A percentile compares a stretch with the other conserved stretches of the same genome.
Conservation (phyloP, 306 rosid genomes). For the Cyamopsis tetragonoloba region DNA sequence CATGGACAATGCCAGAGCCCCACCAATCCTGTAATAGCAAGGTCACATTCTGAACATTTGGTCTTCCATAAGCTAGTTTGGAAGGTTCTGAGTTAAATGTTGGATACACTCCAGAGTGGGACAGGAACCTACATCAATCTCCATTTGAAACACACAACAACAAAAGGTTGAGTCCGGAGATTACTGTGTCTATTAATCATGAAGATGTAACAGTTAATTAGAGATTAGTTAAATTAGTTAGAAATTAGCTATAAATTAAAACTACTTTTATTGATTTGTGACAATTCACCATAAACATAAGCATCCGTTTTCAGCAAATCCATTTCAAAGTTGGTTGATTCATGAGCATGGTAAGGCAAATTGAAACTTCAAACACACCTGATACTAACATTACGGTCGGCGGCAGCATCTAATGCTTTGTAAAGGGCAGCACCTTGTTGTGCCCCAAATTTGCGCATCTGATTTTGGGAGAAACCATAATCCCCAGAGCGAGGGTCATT, state of each 20-base stretch:
- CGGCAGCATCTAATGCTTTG: constrained; percentile 60
- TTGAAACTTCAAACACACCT: constrained; percentile 40
- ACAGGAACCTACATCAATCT: constrained; percentile 54
- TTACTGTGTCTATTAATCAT: no score
- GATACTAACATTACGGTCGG: constrained; percentile 62
- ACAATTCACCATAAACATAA: neutral
- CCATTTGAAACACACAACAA: constrained; percentile 13
- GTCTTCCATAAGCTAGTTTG: constrained; percentile 74
- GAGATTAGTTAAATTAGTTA: no score
- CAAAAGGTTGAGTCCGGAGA: neutral
- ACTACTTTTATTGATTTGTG: no score
- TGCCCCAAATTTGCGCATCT: constrained; percentile 70
- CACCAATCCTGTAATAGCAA: constrained; percentile 66
- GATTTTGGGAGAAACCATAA: constrained; percentile 60
- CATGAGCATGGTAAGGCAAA: neutral
- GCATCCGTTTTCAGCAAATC: constrained; percentile 9
- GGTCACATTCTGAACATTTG: constrained; percentile 83
- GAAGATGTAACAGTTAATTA: no score
- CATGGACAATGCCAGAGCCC: constrained; percentile 90
- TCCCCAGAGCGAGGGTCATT: constrained; percentile 75
- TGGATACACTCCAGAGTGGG: constrained; percentile 90
- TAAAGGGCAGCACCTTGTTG: constrained; percentile 64
- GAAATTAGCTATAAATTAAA: no score
- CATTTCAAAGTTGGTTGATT: neutral
- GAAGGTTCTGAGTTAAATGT: constrained; percentile 59